Percentiles rank a stretch among this genome's conserved stretches.
Conservation (phyloP, 176 grass and related monocot species). For the Cenchrus purpureus region DNA sequence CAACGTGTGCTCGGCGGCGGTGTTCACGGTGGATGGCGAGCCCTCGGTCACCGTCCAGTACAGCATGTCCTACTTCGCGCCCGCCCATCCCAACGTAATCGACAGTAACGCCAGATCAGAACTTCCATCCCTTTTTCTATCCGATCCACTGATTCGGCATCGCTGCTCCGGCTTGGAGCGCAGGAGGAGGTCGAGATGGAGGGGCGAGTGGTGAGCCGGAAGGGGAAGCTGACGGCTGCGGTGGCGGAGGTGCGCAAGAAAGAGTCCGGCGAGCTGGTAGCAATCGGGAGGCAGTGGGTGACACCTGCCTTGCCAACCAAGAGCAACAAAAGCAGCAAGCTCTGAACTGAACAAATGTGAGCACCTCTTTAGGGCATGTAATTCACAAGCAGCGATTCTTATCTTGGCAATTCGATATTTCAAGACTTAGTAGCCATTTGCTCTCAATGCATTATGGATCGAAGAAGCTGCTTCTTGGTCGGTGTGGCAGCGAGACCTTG, state of each 20-base stretch:
- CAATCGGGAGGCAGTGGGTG: slow-evolving; percentile 67
- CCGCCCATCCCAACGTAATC: slow-evolving; percentile 31
- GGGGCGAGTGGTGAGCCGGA: slow-evolving; percentile 42
- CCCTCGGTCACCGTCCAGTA: slow-evolving; percentile 51
- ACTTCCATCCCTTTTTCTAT: neutral
- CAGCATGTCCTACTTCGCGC: slow-evolving; percentile 50
- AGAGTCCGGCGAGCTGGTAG: slow-evolving; percentile 50
- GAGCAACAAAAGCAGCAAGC: slow-evolving; percentile 42
- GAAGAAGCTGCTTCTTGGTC: too few relatives aligned
- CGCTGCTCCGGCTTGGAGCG: neutral
- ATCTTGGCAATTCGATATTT: too few relatives aligned
- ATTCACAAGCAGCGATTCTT: neutral
- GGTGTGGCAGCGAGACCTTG: too few relatives aligned
- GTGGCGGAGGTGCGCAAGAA: slow-evolving; percentile 54
- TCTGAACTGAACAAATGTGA: slow-evolving; percentile 1
- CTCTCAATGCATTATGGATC: too few relatives aligned
- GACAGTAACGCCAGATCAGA: neutral
- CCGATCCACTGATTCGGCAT: neutral
- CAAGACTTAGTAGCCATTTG: too few relatives aligned
- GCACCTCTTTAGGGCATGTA: neutral
- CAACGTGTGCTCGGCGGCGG: slow-evolving; percentile 49
- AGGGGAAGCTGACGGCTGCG: slow-evolving; percentile 59
- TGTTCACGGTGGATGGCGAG: slow-evolving; percentile 44
- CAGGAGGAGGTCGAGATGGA: slow-evolving; percentile 41
- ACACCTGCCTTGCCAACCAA: slow-evolving; percentile 38